Evolutionary conservation across 805 yeast genomes (phyloP).

Genomic region (Metschnikowia santaceciliae): DNA sequence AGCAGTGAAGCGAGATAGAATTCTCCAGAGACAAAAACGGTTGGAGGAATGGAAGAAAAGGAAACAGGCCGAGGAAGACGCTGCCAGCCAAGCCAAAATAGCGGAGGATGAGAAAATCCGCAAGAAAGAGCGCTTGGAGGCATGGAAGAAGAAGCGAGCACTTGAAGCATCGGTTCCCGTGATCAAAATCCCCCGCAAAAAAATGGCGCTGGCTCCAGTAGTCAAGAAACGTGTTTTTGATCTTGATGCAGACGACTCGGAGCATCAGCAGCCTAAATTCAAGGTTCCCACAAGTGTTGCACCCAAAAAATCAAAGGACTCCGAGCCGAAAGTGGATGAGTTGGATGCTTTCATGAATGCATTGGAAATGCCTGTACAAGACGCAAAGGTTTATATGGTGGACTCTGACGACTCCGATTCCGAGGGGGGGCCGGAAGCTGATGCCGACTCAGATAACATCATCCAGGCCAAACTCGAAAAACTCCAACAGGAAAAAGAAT

Average conservation of each 20-base stretch:
- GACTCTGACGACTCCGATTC: constrained; percentile 25
- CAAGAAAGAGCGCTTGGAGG: constrained; percentile 38
- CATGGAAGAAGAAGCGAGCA: constrained; percentile 47
- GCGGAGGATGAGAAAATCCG: constrained; percentile 13
- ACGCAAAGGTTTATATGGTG: constrained; percentile 6
- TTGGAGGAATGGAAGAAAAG: constrained; percentile 20
- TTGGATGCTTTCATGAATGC: constrained; percentile 24
- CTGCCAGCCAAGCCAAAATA: background rate
- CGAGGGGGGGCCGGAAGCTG: background rate
- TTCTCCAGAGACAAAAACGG: constrained; percentile 13
- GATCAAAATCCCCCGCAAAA: background rate
- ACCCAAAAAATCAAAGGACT: background rate
- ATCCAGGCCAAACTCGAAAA: constrained; percentile 36
- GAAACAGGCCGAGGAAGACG: constrained; percentile 13
- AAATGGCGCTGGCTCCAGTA: background rate
- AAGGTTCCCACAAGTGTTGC: constrained; percentile 18
- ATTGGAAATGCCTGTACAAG: background rate
- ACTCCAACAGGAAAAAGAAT: constrained; percentile 46
- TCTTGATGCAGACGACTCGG: constrained; percentile 27
- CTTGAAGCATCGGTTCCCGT: constrained; percentile 12
- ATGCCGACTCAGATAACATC: constrained; percentile 20
- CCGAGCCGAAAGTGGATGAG: constrained; percentile 16
- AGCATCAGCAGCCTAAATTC: constrained; percentile 15
- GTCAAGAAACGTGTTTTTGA: constrained; percentile 12
- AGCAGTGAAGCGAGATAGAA: constrained; percentile 7